Evolutionary conservation across 2,329 filamentous ascomycete species (phyloP), one percentile per base, ranked within the genome.

Genomic region (Amauroascus verrucosus): DNA sequence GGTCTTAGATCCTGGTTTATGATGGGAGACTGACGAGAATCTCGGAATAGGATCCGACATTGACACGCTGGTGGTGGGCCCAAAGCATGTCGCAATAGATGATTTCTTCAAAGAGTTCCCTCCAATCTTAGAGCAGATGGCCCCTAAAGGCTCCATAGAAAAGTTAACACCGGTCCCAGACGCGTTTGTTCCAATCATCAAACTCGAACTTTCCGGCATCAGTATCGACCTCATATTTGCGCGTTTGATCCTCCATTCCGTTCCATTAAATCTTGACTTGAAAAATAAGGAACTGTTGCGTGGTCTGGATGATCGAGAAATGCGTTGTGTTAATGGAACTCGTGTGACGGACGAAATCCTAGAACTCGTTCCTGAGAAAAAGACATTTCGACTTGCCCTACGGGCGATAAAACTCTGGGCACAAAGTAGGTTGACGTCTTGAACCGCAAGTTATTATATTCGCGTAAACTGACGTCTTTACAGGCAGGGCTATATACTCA

Each of bases 381-480:
- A 86, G 61, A 88, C 89, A 3, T 98, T 98, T 70, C 85, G 88
- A 57, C 81, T 90, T 58, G 93, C 93, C 8, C 70, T 97, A 57
- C 82, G 93, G 48, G 90, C 89, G 13, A 87, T 98, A 73, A 98
- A 98, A 71, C 77, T 98, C 6, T 98, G 93, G 93, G 90, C 93
- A 8, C 88, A 95, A 65, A 82, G 78, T 75, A 64, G 59, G 51
- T 41, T 26, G 38, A 22, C 1, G 28, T 26, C 3, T 6, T 13
- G 9, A 9, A 24, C 6, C 24, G 4, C 3, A 14, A 1, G n/a
- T 11, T 9, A 14, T 5, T 20, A 7, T 41, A n/a, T 33, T 7
- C 1, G n/a, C 14, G 2, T 22, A 32, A 13, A 33, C 35, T 56
- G 18, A 55, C 52, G 43, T 40, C 35, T 35, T 1, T 28, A 5